These are phyloP conservation scores for Kockiozyma suomiensis DNA, from an alignment of 805 yeast species.

Conservation along the genomic window DNA sequence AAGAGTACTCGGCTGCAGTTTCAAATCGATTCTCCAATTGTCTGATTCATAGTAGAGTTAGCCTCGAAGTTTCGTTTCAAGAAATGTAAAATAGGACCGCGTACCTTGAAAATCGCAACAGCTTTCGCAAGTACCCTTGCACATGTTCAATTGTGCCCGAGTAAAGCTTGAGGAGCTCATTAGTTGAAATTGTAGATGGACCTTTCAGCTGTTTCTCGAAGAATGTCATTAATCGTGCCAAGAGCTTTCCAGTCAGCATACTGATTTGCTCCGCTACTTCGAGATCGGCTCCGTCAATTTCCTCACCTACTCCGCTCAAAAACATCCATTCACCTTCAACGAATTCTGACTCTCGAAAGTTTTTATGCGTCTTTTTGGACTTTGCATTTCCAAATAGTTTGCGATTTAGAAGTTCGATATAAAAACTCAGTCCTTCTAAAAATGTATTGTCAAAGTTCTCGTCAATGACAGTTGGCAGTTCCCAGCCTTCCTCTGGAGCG, in stretches of 20 bases:
- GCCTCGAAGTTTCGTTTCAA: not conserved
- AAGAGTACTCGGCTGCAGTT: conserved; percentile 57
- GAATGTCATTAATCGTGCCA: conserved; percentile 68
- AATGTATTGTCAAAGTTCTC: conserved; percentile 66
- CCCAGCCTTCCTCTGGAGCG: conserved; percentile 66
- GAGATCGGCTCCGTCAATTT: conserved; percentile 77
- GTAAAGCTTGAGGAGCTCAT: conserved; percentile 56
- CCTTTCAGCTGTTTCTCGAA: conserved; percentile 71
- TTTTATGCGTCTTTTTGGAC: conserved; percentile 64
- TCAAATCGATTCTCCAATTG: conserved; percentile 66
- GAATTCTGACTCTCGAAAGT: conserved; percentile 90
- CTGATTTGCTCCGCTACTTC: conserved; percentile 77
- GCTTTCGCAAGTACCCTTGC: conserved; percentile 67
- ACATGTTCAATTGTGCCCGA: conserved; percentile 46
- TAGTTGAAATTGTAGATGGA: conserved; percentile 50
- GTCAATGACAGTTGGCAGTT: conserved; percentile 64
- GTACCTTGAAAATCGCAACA: conserved; percentile 69
- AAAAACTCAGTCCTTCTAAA: conserved; percentile 70
- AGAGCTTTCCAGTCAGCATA: conserved; percentile 64
- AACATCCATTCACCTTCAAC: conserved; percentile 80
- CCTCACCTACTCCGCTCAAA: conserved; percentile 73
- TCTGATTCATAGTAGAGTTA: not conserved
- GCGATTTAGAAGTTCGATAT: conserved; percentile 68
- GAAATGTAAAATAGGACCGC: not conserved
- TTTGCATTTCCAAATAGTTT: conserved; percentile 78